Evolutionary conservation across 2,329 filamentous ascomycete genomes (phyloP), one percentile per base, ranked within the genome.

Genomic region (Trichocomaceae sp.): DNA sequence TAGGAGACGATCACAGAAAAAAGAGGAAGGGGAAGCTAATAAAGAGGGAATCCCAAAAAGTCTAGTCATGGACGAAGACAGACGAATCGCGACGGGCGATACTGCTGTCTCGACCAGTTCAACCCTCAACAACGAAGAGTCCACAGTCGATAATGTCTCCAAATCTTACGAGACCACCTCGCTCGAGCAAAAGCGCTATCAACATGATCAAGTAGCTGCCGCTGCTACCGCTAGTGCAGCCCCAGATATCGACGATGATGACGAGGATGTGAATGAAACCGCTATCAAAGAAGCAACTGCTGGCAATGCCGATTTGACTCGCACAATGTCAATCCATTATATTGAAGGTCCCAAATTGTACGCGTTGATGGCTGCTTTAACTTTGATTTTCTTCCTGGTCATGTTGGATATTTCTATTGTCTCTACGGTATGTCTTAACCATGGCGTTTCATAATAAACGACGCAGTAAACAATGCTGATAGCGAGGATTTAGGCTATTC

Each of bases 321-420:
- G 52, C 17, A 53, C 42, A 5, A 45, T 47, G 17, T 56, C 52
- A 4, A n/a, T 54, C 5, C 41, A 59, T n/a, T 59, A 59, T 15
- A 41, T 63, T 17, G 56, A 58, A 19, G 62, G 62, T 3, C 35
- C 52, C 22, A 55, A 50, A 22, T 51, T 62, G n/a, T 59, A 55
- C 44, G 23, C 59, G 22, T 47, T 68, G n/a, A 59, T 74, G 42
- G 58, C 57, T 10, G 63, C 65, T 4, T 61, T 79, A 17, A 75
- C 74, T 0, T 56, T 75, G 4, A 70, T 69, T 5, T 69, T 71
- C 23, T 79, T 79, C 56, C 60, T 78, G 29, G 72, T 77, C 62
- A 63, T 80, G 59, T 58, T 81, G 7, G 79, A 81, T 57, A 75
- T 72, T 47, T 78, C 78, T 3, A 80, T 82, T 53, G 71, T 82